phyloP scores from a whole-genome alignment of 495 filamentous ascomycete genomes.

The Neurospora terricola region DNA sequence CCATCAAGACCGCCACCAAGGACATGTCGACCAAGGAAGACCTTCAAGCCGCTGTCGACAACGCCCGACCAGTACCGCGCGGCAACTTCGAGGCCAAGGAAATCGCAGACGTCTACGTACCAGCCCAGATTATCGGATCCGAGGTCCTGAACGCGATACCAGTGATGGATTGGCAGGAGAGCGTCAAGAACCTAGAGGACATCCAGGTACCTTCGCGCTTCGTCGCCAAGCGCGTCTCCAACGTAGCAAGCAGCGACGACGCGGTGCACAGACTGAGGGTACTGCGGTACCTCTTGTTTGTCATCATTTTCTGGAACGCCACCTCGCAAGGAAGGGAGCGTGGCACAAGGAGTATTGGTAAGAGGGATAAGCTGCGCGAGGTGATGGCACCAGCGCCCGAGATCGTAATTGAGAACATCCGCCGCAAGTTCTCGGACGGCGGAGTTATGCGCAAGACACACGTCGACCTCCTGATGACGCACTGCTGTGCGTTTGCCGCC shows the following conservation, averaged over 20 bases:
- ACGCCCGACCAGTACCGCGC: conserved; percentile 65
- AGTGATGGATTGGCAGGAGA: conserved; percentile 67
- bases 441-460: conserved; percentile 52
- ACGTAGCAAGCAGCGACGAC: conserved; percentile 47
- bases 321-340: conserved; percentile 28
- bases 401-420: conserved; percentile 55
- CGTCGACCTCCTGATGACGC: conserved; percentile 53
- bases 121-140: conserved; percentile 54
- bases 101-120: conserved; percentile 73
- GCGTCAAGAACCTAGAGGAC: conserved; percentile 44
- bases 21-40: conserved; percentile 50
- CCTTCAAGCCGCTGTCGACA: conserved; percentile 57
- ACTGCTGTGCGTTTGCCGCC: conserved; percentile 56
- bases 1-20: conserved; percentile 47
- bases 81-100: conserved; percentile 62
- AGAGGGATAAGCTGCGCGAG: conserved; percentile 39
- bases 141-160: conserved; percentile 51
- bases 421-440: conserved; percentile 57
- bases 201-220: conserved; percentile 54
- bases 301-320: conserved; percentile 50
- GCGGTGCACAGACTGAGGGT: conserved; percentile 47
- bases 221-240: conserved; percentile 51
- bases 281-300: conserved; percentile 54
- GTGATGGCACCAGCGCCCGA: conserved; percentile 44
- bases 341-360: conserved; percentile 30